Evolutionary conservation across 2,329 filamentous ascomycete genomes (phyloP).

Genomic region (Esteya vermicola): DNA sequence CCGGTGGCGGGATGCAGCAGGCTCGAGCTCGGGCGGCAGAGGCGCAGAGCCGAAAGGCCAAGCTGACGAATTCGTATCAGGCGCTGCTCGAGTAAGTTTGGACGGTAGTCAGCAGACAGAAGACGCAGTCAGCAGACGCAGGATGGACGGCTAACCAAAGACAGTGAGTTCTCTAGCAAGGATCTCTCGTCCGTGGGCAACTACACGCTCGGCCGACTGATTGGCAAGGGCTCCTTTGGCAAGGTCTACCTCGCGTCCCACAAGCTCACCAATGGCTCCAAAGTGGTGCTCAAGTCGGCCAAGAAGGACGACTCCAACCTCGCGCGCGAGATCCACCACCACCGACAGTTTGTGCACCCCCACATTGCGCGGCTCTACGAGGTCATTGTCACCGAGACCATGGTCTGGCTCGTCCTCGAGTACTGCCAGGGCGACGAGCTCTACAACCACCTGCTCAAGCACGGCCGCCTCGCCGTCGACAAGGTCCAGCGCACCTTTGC

Average conservation of each 20-base stretch:
- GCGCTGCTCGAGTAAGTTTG: constrained; percentile 84
- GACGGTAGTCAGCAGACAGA: not conserved
- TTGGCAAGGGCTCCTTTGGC: constrained; percentile 95
- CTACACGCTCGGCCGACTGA: constrained; percentile 79
- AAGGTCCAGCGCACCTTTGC: constrained; percentile 95
- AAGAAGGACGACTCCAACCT: constrained; percentile 93
- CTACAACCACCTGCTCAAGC: constrained; percentile 84
- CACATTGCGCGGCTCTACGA: constrained; percentile 96
- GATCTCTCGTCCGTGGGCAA: constrained; percentile 90
- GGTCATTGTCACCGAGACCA: constrained; percentile 86
- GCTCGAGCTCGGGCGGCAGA: constrained; percentile 43
- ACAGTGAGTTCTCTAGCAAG: constrained; percentile 82
- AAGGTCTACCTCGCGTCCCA: constrained; percentile 95
- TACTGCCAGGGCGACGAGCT: constrained; percentile 95
- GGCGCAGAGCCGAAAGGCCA: constrained; percentile 46
- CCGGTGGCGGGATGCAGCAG: constrained; percentile 33
- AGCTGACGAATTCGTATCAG: constrained; percentile 94
- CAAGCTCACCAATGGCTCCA: constrained; percentile 96
- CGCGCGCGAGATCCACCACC: constrained; percentile 94
- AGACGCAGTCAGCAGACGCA: not conserved
- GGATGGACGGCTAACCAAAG: not conserved
- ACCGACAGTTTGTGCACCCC: constrained; percentile 92
- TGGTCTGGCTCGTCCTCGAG: constrained; percentile 95
- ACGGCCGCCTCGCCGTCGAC: constrained; percentile 68
- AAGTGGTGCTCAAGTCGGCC: constrained; percentile 95